Conservation (phyloP, 2,329 filamentous ascomycete species). For the Teratosphaeria epicoccoides region DNA sequence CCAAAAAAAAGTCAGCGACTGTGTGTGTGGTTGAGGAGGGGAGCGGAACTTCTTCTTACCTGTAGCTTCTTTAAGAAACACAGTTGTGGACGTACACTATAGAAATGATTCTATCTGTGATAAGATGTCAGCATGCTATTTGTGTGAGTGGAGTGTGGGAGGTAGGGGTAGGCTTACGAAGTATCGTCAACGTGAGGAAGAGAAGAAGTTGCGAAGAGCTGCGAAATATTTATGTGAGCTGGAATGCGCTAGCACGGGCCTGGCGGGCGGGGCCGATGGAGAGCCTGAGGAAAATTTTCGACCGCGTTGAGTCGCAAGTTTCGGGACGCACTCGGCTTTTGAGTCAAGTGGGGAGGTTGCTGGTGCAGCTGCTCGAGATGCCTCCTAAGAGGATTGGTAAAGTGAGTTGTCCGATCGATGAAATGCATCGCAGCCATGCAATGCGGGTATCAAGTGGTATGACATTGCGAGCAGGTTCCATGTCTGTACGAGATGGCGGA, state of each 20-base stretch:
- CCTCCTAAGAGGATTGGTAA: too few species aligned
- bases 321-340: background rate
- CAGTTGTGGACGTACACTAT: slow-evolving; percentile 8
- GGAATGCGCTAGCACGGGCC: background rate
- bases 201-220: background rate
- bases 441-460: too few species aligned
- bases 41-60: background rate
- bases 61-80: slow-evolving; percentile 6
- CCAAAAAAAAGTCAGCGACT: background rate
- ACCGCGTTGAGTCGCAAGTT: too few species aligned
- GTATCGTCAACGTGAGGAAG: background rate
- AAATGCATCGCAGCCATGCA: too few species aligned
- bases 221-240: background rate
- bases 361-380: too few species aligned
- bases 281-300: background rate
- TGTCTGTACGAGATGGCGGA: too few species aligned
- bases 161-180: background rate
- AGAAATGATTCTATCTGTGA: slow-evolving; percentile 3
- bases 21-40: background rate
- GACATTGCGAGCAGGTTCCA: too few species aligned
- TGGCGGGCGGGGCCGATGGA: background rate
- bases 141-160: background rate
- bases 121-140: background rate
- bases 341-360: background rate
- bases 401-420: too few species aligned